Evolutionary conservation across 1,139 yeast genomes (phyloP), one percentile per base, ranked within the genome.

Genomic region (Arxiozyma heterogenica): DNA sequence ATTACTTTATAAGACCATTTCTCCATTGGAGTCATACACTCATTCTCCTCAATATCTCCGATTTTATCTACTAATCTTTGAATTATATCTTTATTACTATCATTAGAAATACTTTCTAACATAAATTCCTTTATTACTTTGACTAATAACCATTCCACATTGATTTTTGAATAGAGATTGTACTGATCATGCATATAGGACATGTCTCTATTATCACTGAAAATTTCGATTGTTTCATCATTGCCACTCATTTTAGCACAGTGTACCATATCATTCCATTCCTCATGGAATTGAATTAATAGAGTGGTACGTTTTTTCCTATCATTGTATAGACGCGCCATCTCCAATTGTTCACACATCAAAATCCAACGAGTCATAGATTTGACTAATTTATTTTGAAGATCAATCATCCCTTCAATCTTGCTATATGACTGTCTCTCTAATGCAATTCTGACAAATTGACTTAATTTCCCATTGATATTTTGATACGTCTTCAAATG

Each of bases 381-480:
- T 49, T 55, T 55, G 43, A 54, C 47, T 48, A 64, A 47, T 50
- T 58, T 55, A 27, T 54, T 57, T 48, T 60, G 57, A 47, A 65
- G 63, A 21, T 64, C 67, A 18, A 65, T 44, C 64, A 66, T 62
- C 4, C 70, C 70, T 4, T 61, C 50, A 17, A 66, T 58, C 52
- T 68, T 67, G 51, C 65, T 63, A 50, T 61, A 67, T 18, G 67
- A 55, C 41, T 56, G 57, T 49, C 65, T 63, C 49, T 66, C 68
- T 49, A 68, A 60, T 1, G 67, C 58, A 21, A 66, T 61, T 17
- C 58, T 57, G 22, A 66, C 55, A 43, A 66, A 60, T 34, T 59
- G 60, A 2, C 67, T 61, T 41, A 67, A 51, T 41, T 61, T 59
- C 15, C 53, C 57, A 23, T 61, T 46, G 9, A 69, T 63, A 6